Evolutionary conservation across 768 basidiomycete genomes (phyloP).

Genomic region (Suillus occidentalis): DNA sequence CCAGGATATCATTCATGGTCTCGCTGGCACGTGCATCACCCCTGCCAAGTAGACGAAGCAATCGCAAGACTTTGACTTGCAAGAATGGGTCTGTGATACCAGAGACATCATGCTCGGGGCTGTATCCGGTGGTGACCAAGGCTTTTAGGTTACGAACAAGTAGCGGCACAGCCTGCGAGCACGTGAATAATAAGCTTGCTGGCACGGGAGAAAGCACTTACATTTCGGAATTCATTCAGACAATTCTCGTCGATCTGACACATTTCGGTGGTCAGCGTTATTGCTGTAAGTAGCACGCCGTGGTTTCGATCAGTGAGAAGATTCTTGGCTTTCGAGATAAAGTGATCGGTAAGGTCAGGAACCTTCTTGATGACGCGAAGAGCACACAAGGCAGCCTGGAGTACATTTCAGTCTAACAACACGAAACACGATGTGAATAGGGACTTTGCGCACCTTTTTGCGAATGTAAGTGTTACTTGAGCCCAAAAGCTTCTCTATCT

Average conservation of each 20-base stretch:
- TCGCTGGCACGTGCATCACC: slow-evolving; percentile 88
- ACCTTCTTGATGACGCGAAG: slow-evolving; percentile 93
- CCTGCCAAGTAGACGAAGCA: slow-evolving; percentile 85
- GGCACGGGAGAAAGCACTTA: slow-evolving; percentile 35
- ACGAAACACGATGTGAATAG: slow-evolving; percentile 5
- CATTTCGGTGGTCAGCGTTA: slow-evolving; percentile 95
- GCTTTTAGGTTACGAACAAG: slow-evolving; percentile 96
- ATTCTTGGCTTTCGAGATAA: slow-evolving; percentile 82
- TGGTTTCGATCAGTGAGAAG: slow-evolving; percentile 95
- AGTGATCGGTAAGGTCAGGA: slow-evolving; percentile 93
- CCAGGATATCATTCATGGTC: slow-evolving; percentile 97
- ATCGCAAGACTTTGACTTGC: slow-evolving; percentile 88
- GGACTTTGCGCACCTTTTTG: slow-evolving; percentile 72
- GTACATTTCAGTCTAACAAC: not conserved
- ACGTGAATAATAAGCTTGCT: slow-evolving; percentile 10
- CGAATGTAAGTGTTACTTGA: slow-evolving; percentile 98
- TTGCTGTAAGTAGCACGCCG: slow-evolving; percentile 91
- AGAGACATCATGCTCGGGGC: slow-evolving; percentile 98
- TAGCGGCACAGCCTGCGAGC: slow-evolving; percentile 76
- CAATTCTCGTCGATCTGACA: slow-evolving; percentile 73
- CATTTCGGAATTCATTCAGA: slow-evolving; percentile 88
- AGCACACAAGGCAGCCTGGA: slow-evolving; percentile 91
- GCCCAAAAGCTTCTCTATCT: slow-evolving; percentile 95
- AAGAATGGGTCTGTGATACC: slow-evolving; percentile 97
- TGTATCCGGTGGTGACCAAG: slow-evolving; percentile 93